Base-by-base conservation (phyloP, 2,329 filamentous ascomycete species). In the Fusarium sterilihyphosum region DNA sequence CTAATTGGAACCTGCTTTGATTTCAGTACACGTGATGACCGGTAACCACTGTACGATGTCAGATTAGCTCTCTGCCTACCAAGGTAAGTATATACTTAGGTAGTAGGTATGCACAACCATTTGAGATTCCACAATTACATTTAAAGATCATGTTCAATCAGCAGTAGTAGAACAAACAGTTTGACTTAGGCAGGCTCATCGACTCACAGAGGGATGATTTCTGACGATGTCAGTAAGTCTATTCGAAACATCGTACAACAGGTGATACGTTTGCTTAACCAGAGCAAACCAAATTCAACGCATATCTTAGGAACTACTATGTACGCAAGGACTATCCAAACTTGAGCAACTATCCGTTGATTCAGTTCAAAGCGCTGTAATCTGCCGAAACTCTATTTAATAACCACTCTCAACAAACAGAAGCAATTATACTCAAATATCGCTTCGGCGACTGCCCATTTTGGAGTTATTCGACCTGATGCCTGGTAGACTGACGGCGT, bases 401-500 rank as follows among this genome's bases (percentile, higher is more conserved):
- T 24, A 61, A 31, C 37, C 46, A 56, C 37, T 18, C 29, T 40
- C 37, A 61, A 61, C 29, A 38, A 37, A 37, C 14, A 61, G 31
- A 61, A 61, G 59, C 59, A 41, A 59, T 41, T 61, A 12, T 56
- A 41, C 18, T 57, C 18, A 44, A 46, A 47, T 50, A 37, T 61
- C 22, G 52, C 40, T n/a, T 65, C 63, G 63, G 63, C 40, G 40
- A 65, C 33, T 65, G 26, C 63, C 40, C 29, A 22, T n/a, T 65
- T 38, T 52, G 62, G 57, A 44, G 16, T 33, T 46, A 37, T 38
- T 61, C 24, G 12, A 41, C 41, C 20, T 57, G 33, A 47, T 62
- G 64, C 66, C 56, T 73, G 33, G 46, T 17, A 31, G 13, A 47
- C 62, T 73, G 71, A 50, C 60, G 69, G 46, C 41, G 69, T 62